Evolutionary conservation across 2,329 filamentous ascomycete species (phyloP).

Genomic region (Ramularia collo-cygni): DNA sequence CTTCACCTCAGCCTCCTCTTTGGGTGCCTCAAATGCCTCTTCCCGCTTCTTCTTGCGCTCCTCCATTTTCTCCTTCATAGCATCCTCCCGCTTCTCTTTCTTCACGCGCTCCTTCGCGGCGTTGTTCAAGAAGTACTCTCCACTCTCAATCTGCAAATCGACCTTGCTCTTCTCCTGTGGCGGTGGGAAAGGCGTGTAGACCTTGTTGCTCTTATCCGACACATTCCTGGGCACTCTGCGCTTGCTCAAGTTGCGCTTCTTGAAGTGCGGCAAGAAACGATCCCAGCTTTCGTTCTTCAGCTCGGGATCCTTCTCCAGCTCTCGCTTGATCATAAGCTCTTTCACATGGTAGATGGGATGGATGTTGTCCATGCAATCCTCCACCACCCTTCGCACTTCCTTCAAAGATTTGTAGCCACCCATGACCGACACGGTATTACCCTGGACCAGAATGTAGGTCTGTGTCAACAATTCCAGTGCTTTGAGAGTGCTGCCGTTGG

Average conservation of each 20-base stretch:
- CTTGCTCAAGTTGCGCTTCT: constrained; percentile 83
- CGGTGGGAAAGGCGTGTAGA: constrained; percentile 95
- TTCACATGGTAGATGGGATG: constrained; percentile 92
- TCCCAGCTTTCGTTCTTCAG: constrained; percentile 89
- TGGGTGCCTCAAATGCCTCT: constrained; percentile 79
- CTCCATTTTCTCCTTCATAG: constrained; percentile 79
- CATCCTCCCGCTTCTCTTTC: constrained; percentile 73
- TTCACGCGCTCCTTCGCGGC: constrained; percentile 80
- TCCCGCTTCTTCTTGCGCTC: constrained; percentile 81
- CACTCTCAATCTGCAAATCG: constrained; percentile 93
- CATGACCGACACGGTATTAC: constrained; percentile 90
- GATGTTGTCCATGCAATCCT: constrained; percentile 95
- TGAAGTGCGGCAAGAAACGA: constrained; percentile 93
- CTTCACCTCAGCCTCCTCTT: constrained; percentile 56
- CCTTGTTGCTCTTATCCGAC: constrained; percentile 88
- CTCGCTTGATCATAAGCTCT: constrained; percentile 87
- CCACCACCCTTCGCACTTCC: constrained; percentile 79
- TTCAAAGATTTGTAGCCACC: constrained; percentile 89
- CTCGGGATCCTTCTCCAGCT: constrained; percentile 81
- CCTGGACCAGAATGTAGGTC: constrained; percentile 92
- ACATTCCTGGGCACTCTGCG: constrained; percentile 75
- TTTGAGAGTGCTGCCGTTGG: constrained; percentile 86
- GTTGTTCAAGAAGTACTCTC: constrained; percentile 94
- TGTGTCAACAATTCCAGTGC: constrained; percentile 85
- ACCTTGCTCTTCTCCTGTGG: constrained; percentile 98